These are phyloP conservation scores for Alternaria sp. DNA, from an alignment of 2,329 filamentous ascomycete genomes.

Conservation along the genomic window DNA sequence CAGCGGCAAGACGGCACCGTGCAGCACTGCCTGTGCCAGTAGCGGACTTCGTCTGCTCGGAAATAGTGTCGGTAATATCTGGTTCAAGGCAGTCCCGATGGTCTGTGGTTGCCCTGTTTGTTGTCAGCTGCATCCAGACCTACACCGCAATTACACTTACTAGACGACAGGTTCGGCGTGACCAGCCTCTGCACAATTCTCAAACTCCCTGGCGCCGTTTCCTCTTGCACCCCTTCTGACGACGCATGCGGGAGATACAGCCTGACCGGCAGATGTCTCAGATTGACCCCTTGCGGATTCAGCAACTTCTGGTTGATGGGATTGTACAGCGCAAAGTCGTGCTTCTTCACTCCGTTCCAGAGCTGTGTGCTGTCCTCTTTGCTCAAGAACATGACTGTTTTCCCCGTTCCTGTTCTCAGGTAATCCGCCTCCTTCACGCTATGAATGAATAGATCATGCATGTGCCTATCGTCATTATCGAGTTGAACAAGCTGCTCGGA, in stretches of 20 bases:
- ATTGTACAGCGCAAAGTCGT: constrained; percentile 76
- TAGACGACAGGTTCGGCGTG: constrained; percentile 57
- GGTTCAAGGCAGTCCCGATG: constrained; percentile 79
- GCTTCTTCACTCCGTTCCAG: constrained; percentile 81
- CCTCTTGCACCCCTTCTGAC: constrained; percentile 30
- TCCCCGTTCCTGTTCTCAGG: constrained; percentile 84
- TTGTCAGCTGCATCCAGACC: constrained; percentile 21
- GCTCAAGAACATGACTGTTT: constrained; percentile 87
- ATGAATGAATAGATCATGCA: constrained; percentile 73
- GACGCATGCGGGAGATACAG: constrained; percentile 74
- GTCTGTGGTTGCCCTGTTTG: constrained; percentile 65
- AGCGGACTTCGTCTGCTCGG: constrained; percentile 85
- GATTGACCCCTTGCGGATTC: constrained; percentile 69
- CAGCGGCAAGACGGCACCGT: constrained; percentile 86
- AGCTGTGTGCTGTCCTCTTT: constrained; percentile 83
- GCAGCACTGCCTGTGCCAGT: constrained; percentile 82
- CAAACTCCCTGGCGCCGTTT: constrained; percentile 51
- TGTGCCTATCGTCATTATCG: constrained; percentile 62
- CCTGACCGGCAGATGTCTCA: constrained; percentile 86
- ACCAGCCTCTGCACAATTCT: constrained; percentile 76
- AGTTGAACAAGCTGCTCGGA: constrained; percentile 66
- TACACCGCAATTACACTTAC: constrained; percentile 32
- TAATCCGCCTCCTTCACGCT: constrained; percentile 85
- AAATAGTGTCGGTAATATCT: constrained; percentile 80
- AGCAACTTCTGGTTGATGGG: constrained; percentile 80